Percentiles rank a stretch among this genome's conserved stretches.
phyloP scores from a whole-genome alignment of 495 filamentous ascomycete species.

The Trichocladium antarcticum region DNA sequence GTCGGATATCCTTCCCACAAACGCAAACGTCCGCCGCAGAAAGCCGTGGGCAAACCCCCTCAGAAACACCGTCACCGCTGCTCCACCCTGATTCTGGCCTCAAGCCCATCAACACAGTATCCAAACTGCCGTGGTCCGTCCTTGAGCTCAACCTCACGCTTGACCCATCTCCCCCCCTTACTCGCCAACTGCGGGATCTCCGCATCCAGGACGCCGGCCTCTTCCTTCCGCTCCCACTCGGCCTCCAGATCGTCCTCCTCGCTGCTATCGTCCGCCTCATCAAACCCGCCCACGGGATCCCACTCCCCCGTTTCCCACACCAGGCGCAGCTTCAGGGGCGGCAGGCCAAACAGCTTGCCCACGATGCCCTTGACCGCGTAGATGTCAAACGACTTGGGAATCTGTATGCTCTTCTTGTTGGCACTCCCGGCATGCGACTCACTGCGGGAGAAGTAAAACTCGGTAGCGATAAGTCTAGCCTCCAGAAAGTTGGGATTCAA shows the following conservation, averaged over 20 bases:
- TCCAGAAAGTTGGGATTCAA: conserved; percentile 60
- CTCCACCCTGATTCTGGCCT: conserved; percentile 61
- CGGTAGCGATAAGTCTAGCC: conserved; percentile 55
- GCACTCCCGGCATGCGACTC: conserved; percentile 7
- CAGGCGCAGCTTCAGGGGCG: conserved; percentile 52
- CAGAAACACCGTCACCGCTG: conserved; percentile 12
- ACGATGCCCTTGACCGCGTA: conserved; percentile 72
- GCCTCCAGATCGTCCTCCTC: conserved; percentile 38
- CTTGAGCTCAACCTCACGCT: conserved; percentile 67
- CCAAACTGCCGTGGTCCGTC: conserved; percentile 73
- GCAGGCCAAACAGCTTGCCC: conserved; percentile 54
- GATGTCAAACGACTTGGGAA: conserved; percentile 68
- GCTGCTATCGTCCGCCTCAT: conserved; percentile 46
- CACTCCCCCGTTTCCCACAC: conserved; percentile 76
- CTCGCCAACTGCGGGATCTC: conserved; percentile 9
- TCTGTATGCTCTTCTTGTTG: conserved; percentile 36
- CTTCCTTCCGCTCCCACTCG: conserved; percentile 9
- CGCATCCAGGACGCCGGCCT: neutral
- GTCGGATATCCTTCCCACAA: too few relatives aligned
- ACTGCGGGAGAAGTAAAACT: conserved; percentile 37
- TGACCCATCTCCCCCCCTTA: conserved; percentile 46
- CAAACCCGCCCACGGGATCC: conserved; percentile 60
- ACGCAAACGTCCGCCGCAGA: too few relatives aligned
- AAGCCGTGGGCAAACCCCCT: neutral
- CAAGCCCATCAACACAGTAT: conserved; percentile 63